Base-by-base conservation (phyloP, 2,329 filamentous ascomycete species). In the Stachybotrys echinatus region DNA sequence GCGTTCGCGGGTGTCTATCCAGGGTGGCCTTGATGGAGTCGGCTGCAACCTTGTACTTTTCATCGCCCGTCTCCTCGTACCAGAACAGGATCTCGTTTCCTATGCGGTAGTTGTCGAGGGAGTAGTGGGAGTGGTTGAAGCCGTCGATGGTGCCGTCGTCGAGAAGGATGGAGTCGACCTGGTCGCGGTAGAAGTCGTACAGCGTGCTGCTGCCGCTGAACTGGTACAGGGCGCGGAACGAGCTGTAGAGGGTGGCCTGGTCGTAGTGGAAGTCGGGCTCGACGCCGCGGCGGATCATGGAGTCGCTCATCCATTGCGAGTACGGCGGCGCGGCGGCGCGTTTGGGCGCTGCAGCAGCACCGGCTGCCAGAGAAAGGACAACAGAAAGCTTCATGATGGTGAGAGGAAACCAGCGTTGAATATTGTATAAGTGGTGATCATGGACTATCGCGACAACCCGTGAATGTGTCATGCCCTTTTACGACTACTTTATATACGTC, bases 21-120 rank as follows among this genome's bases (percentile, higher is more conserved):
- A 81, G 58, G 52, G 77, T 74, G 17, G 63, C 55, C 8, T 74
- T 67, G 42, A 82, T 65, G 3, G 66, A 65, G 6, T 69, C 69
- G 4, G 76, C 75, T 0, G 77, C 78, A 5, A 59, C 59, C 55
- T 72, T 72, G 61, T 78, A 81, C 56, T 75, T 78, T 12, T 65
- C 58, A 38, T 74, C 67, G 12, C 68, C 67, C 0, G 74, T 75
- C 50, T 68, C 59, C 54, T 72, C 68, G 55, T 76, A 75, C 65
- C 77, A 72, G 54, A 68, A 75, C 2, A 81, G 65, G 37, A 78
- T 64, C 57, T 76, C 77, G 55, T 76, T 72, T 7, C 77, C 79
- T 27, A 80, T 68, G 6, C 78, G 74, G 52, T 80, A 72, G 51
- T 80, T 73, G 52, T 78, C 74, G 1, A 78, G 67, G 3, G 74